phyloP scores from a whole-genome alignment of 768 basidiomycete species.

The Lentinula sp. region DNA sequence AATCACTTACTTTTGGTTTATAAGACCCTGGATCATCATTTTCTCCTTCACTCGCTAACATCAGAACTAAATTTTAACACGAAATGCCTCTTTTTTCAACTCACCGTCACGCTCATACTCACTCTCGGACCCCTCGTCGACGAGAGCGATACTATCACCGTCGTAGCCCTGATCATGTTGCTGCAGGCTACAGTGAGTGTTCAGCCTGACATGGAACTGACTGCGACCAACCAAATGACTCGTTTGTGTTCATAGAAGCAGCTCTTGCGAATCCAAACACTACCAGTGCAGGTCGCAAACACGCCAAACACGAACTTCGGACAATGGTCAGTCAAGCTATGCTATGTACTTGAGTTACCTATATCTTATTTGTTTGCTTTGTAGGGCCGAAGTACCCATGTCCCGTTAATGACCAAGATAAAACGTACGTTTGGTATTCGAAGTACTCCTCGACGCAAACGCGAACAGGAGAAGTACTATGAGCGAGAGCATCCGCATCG shows the following conservation, averaged over 20 bases:
- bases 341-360: not conserved
- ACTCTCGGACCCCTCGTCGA: conserved; percentile 5
- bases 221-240: not conserved
- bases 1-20: no score
- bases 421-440: conserved; percentile 47
- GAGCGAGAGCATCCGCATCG: not conserved
- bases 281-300: conserved; percentile 33
- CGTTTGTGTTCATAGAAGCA: conserved; percentile 25
- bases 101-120: conserved; percentile 5
- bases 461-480: not conserved
- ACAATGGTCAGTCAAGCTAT: conserved; percentile 31
- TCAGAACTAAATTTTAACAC: not conserved
- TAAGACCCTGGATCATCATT: no score
- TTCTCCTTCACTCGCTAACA: not conserved
- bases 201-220: not conserved
- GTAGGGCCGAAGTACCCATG: conserved; percentile 41
- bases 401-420: conserved; percentile 45
- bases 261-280: conserved; percentile 48
- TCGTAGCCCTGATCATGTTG: conserved; percentile 37
- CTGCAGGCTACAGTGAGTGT: conserved; percentile 41
- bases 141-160: conserved; percentile 24
- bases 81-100: conserved; percentile 16
- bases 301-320: conserved; percentile 38
- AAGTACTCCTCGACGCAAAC: conserved; percentile 29
- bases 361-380: conserved; percentile 5